These are phyloP conservation scores for Tetrastigma voinierianum DNA, from an alignment of 164 flowering plant species.

Conservation along the genomic window DNA sequence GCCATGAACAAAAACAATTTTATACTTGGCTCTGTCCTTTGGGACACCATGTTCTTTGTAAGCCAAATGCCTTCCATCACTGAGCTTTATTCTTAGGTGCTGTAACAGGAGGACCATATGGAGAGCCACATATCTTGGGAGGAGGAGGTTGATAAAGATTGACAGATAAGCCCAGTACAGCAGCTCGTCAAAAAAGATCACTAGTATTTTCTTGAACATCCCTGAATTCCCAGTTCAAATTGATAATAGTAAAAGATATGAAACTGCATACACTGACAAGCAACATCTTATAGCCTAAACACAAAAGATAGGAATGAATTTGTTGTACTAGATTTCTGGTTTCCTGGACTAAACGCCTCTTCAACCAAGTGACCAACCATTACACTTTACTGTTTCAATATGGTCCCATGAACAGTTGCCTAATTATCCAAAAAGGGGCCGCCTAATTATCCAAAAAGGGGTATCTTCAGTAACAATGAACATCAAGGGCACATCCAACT, in stretches of 20 bases:
- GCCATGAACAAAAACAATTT: conserved; percentile 60
- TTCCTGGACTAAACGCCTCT: too few species aligned
- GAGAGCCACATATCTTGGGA: conserved; percentile 58
- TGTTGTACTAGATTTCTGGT: too few species aligned
- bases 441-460: too few species aligned
- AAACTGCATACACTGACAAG: conserved; percentile 16
- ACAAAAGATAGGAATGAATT: too few species aligned
- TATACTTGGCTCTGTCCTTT: conserved; percentile 51
- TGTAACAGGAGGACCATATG: conserved; percentile 62
- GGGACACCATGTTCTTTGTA: conserved; percentile 72
- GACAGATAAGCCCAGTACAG: conserved; percentile 55
- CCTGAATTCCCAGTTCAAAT: conserved; percentile 29
- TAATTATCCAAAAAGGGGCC: too few species aligned
- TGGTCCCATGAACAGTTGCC: too few species aligned
- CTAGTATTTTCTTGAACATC: conserved; percentile 23
- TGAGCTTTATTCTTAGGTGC: conserved; percentile 66
- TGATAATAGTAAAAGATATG: conserved; percentile 5
- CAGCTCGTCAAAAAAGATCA: conserved; percentile 38
- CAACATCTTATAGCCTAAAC: conserved; percentile 2
- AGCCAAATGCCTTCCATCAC: conserved; percentile 78
- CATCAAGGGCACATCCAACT: too few species aligned
- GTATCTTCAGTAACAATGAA: too few species aligned
- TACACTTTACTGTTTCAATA: too few species aligned
- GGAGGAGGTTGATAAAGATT: conserved; percentile 59
- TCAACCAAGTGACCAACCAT: too few species aligned